These are phyloP conservation scores for Aspergillus sparsus DNA, from an alignment of 495 filamentous ascomycete genomes.

Conservation along the genomic window DNA sequence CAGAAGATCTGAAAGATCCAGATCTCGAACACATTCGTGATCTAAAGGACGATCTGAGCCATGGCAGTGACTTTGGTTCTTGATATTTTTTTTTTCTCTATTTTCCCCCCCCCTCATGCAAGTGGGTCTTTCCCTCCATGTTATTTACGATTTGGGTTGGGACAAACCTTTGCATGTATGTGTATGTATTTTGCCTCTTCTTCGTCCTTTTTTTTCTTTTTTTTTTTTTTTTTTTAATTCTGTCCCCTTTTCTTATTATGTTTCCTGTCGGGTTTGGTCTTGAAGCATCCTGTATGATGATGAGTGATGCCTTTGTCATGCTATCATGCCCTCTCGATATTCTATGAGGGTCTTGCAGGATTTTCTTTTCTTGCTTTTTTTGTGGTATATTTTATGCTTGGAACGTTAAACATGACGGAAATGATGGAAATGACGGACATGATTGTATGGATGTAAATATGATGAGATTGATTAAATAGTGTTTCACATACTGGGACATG, in stretches of 20 bases:
- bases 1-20: conserved; percentile 44
- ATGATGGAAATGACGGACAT: conserved; percentile 5
- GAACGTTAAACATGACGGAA: not conserved
- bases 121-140: not conserved
- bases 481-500: not conserved
- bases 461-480: not conserved
- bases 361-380: conserved; percentile 6
- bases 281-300: conserved; percentile 38
- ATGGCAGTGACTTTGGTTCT: conserved; percentile 17
- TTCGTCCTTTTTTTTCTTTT: conserved; percentile 16
- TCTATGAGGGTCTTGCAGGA: conserved; percentile 15
- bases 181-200: conserved; percentile 36
- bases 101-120: not conserved
- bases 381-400: conserved; percentile 14
- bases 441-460: conserved; percentile 1
- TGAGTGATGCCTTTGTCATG: conserved; percentile 25
- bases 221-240: conserved; percentile 4
- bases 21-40: conserved; percentile 40
- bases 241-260: conserved; percentile 12
- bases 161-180: conserved; percentile 3
- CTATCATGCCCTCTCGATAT: conserved; percentile 23
- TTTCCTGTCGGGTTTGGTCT: conserved; percentile 3
- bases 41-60: conserved; percentile 18
- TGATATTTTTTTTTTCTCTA: conserved; percentile 12
- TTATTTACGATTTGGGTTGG: too few species aligned